Conservation (phyloP, 2,329 filamentous ascomycete species). For the Diplodia mutila region DNA sequence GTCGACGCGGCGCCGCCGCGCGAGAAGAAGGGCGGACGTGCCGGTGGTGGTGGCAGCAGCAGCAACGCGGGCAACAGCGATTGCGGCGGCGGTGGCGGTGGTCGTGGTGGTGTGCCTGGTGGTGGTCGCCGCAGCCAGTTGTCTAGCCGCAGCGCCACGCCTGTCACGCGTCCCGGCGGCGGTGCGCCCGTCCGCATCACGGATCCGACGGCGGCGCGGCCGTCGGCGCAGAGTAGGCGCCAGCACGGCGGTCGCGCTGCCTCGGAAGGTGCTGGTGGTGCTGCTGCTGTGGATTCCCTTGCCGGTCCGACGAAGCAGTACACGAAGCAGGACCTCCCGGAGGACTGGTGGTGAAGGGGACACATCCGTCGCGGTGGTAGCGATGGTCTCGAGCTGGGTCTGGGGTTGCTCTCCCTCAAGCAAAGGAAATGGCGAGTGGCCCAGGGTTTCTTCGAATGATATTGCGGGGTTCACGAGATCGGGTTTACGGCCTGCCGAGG, state of each 20-base stretch:
- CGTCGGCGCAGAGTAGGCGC: neutral
- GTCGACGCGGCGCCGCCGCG: neutral
- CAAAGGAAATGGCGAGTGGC: neutral
- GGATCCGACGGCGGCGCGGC: neutral
- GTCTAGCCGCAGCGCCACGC: neutral
- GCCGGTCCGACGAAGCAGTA: neutral
- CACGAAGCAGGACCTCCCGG: neutral
- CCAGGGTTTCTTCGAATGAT: too few species aligned
- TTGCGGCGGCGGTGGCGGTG: neutral
- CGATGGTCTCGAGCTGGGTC: neutral
- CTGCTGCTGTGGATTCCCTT: neutral
- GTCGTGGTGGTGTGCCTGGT: too few species aligned
- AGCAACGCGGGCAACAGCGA: neutral
- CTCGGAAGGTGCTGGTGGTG: too few species aligned
- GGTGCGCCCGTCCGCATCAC: neutral
- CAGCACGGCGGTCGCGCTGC: too few species aligned
- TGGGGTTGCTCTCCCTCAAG: neutral
- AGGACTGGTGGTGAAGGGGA: neutral
- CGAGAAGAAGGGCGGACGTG: slow-evolving; percentile 13
- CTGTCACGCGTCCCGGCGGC: neutral
- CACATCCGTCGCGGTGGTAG: neutral
- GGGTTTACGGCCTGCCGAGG: too few species aligned
- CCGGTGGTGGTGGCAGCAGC: neutral
- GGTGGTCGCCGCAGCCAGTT: neutral
- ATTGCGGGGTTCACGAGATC: too few species aligned